Base-by-base conservation (phyloP, 2,329 filamentous ascomycete genomes). In the Xylariaceae sp. region DNA sequence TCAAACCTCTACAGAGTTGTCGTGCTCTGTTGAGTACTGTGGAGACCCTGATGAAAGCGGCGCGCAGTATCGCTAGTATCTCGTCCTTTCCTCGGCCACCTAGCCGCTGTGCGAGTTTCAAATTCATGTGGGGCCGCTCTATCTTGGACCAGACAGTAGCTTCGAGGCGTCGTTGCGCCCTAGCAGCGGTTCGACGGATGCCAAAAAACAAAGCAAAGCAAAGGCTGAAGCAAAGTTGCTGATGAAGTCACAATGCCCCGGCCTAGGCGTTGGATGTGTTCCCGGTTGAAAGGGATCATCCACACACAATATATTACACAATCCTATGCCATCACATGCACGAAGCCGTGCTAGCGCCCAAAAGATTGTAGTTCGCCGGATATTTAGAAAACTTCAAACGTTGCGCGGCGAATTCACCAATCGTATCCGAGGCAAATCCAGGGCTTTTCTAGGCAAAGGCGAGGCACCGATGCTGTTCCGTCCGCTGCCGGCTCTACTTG, bases 351-450 rank as follows among this genome's bases (percentile, higher is more conserved):
- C n/a, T 19, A n/a, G n/a, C 21, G 23, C 12, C 7, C 34, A 12
- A 29, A 11, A 41, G 16, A n/a, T 2, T 11, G 5, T 14, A 16
- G 4, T 36, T 39, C 14, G 12, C 28, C 7, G 14, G 12, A 24
- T 21, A 9, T 40, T n/a, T 12, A 7, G 8, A 24, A 11, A 39
- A 19, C 6, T 28, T 74, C 46, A 72, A 70, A 21, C 74, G 9
- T 29, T 34, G 70, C 53, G 73, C 73, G 44, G 76, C 69, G 67
- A 80, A 28, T 64, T 64, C 60, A 68, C 56, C 61, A 74, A 44
- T 62, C 63, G 59, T 51, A 72, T 70, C 29, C 65, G 71, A 61
- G 65, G 67, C 62, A 74, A 65, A 60, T 63, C 65, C 8, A 65
- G 39, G 1, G 40, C 67, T 44, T 65, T 69, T 56, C 64, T 52